Base-by-base conservation (phyloP, 1,284 basidiomycete species). In the Microbotryomycetes sp. region DNA sequence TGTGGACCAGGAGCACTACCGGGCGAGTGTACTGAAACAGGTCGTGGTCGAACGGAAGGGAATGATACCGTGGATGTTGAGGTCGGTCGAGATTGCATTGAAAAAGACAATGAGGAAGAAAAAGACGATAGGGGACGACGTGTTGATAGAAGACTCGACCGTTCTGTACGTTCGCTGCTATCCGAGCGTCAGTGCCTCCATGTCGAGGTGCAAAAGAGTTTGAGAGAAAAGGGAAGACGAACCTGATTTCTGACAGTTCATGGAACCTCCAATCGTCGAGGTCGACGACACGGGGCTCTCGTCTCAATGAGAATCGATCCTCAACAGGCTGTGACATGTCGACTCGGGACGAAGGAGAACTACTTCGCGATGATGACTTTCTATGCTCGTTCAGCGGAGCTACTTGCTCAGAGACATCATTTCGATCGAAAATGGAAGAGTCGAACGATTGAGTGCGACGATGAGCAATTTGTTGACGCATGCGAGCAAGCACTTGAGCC, bases 231-330 rank as follows among this genome's bases (percentile, higher is more conserved):
- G n/a, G n/a, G n/a, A n/a, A n/a, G n/a, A n/a, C n/a, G n/a, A n/a
- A 42, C 36, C 12, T 42, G 36, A 42, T 42, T 42, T 42, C 36
- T 9, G 36, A 42, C 12, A 42, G 36, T 19, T 9, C 36, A 19
- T 42, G 36, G 19, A 42, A 42, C 36, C 19, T 9, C 36, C 36
- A 42, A 9, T 42, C 36, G 9, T 42, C 36, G 19, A 42, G 36
- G 16, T 59, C 59, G 1, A 61, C 63, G 25, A 65, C 49, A 3
- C 26, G n/a, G 3, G 19, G 22, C 42, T 32, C 0, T 65, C 52
- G 5, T n/a, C 3, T 15, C 47, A 14, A 7, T 2, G 2, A 36
- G 59, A 51, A 7, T 16, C 56, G 53, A 47, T n/a, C n/a, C n/a
- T n/a, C n/a, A n/a, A n/a, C n/a, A n/a, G n/a, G n/a, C n/a, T n/a